Conservation (phyloP, 768 basidiomycete genomes). For the Leccinum olivaceopallidum region DNA sequence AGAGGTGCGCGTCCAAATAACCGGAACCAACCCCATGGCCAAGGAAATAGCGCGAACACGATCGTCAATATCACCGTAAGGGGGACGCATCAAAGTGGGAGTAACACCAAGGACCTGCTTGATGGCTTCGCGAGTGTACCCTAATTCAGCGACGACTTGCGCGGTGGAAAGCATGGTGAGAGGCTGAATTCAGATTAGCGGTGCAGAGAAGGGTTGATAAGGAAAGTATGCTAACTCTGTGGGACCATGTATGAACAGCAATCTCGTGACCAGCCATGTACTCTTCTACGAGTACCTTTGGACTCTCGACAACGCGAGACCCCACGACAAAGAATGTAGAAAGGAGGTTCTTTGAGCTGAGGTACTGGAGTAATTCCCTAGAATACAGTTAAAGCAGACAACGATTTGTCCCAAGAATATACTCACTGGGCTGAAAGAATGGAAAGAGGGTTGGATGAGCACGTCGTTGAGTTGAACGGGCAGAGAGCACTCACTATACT, state of each 20-base stretch:
- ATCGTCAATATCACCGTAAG: constrained; percentile 87
- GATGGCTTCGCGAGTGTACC: constrained; percentile 89
- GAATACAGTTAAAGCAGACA: constrained; percentile 2
- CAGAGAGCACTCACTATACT: constrained; percentile 60
- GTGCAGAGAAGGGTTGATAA: constrained; percentile 2
- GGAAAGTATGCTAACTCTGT: constrained; percentile 46
- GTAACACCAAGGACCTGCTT: constrained; percentile 72
- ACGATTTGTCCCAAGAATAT: background rate
- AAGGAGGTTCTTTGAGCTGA: constrained; percentile 57
- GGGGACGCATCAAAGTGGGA: constrained; percentile 77
- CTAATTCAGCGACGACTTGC: constrained; percentile 90
- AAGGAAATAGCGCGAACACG: constrained; percentile 88
- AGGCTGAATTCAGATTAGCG: constrained; percentile 39
- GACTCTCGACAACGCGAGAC: constrained; percentile 79
- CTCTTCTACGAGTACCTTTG: constrained; percentile 72
- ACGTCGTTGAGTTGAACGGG: background rate
- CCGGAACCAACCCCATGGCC: constrained; percentile 89
- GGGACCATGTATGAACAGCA: constrained; percentile 91
- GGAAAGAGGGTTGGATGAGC: constrained; percentile 10
- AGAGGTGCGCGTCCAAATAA: constrained; percentile 83
- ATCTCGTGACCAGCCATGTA: constrained; percentile 82
- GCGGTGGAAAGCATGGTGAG: constrained; percentile 73
- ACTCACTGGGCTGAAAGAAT: constrained; percentile 50
- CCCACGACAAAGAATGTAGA: constrained; percentile 94
- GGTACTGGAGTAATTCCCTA: constrained; percentile 71